Evolutionary conservation across 1,139 yeast species (phyloP), one percentile per base, ranked within the genome.

Genomic region (Hyphopichia pseudoburtonii): DNA sequence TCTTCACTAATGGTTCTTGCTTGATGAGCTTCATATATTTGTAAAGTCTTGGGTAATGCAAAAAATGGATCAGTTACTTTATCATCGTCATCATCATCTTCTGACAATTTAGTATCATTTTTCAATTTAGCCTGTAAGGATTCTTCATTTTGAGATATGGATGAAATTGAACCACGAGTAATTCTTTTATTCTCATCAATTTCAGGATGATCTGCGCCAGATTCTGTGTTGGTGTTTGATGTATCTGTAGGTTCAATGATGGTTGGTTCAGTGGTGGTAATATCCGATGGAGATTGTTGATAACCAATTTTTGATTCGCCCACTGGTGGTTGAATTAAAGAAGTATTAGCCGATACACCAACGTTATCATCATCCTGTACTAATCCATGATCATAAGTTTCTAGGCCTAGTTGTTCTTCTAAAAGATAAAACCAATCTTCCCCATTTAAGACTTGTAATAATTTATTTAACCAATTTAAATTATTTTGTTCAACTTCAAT

Each of bases 401-500:
- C 83, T 34, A 89, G 68, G 19, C 80, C 78, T 57, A 89, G 60
- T 40, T 78, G 78, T 26, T 77, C 80, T 41, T 77, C 89, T 28
- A 82, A 66, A 29, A 83, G 62, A 44, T 79, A 80, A 35, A 71
- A 73, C 54, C 95, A 86, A 57, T 87, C 92, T 53, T 90, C 97
- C 9, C 97, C 96, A 37, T 89, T 70, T 52, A 90, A 79, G 1
- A 86, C 81, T 45, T 84, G 87, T 61, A 90, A 72, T 34, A 90
- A 66, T 48, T 79, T 78, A 35, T 85, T 77, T 42, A 89, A 69
- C 59, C 82, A 78, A 42, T 82, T 80, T 17, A 86, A 83, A 31
- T 82, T 83, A 26, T 74, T 71, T 52, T 88, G 96, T 54, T 90
- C 97, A 32, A 78, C 75, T 52, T 86, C 90, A 38, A 92, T 84